phyloP scores from a whole-genome alignment of 805 yeast species.

The Wickerhamiella sergipiensis region DNA sequence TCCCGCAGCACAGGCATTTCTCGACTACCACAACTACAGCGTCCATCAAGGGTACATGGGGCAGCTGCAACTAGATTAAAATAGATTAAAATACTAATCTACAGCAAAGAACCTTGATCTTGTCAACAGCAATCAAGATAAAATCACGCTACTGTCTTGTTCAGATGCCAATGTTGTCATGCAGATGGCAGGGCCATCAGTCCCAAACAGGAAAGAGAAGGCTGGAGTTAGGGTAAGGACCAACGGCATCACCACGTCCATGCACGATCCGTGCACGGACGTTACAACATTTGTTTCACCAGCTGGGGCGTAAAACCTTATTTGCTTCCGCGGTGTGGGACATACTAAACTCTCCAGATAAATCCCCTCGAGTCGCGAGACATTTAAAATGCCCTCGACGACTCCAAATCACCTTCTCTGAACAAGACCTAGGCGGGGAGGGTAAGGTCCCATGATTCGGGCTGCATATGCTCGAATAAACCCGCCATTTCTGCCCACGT shows the following conservation, averaged over 20 bases:
- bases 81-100: no score
- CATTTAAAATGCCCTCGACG: no score
- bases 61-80: no score
- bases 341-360: not conserved
- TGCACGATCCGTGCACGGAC: not conserved
- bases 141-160: no score
- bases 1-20: not conserved
- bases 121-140: no score
- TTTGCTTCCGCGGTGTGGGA: not conserved
- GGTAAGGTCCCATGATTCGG: not conserved
- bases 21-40: no score
- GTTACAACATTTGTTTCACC: not conserved
- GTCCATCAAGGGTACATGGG: no score
- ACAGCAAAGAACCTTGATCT: no score
- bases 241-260: not conserved
- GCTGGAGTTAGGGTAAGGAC: not conserved
- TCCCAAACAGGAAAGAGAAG: not conserved
- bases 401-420: no score
- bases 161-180: not conserved
- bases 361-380: no score
- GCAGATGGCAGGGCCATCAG: not conserved
- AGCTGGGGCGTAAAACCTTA: not conserved
- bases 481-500: not conserved
- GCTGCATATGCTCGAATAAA: not conserved
- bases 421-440: not conserved